Evolutionary conservation across 768 basidiomycete genomes (phyloP), one percentile per base, ranked within the genome.

Genomic region (Phaeolepiota aurea): DNA sequence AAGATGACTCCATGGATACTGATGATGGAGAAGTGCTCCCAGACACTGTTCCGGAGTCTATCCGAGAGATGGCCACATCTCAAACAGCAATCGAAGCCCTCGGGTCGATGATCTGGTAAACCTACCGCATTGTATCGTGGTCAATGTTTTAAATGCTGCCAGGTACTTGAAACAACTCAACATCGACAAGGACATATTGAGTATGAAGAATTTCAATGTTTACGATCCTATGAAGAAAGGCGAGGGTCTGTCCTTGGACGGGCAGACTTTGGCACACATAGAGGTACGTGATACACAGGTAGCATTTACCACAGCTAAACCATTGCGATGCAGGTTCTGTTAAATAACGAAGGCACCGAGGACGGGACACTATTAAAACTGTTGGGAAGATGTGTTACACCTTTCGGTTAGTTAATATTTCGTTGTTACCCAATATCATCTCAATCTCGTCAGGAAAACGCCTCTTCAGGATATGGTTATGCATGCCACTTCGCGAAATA

Each of bases 121-220:
- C 25, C 25, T 28, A 7, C 7, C 25, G 25, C 25, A 28, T 28
- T n/a, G 7, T 7, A 28, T 7, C 7, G 25, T 28, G n/a, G n/a
- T n/a, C n/a, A 7, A 7, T 28, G 25, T 54, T 61, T 23, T 43
- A 35, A 18, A 20, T 36, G 38, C 36, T 9, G 16, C 39, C 16
- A 82, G 83, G 78, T 91, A 91, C 56, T 75, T 98, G 11, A 80
- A 86, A 25, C 87, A 89, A 45, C 73, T 99, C 30, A 98, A 98
- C 54, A 90, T 98, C 47, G 94, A 93, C 64, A 87, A 89, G 55
- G 93, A 97, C 48, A 79, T 99, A 41, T 60, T 99, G 53, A 87
- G 82, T 41, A 92, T 96, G 84, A 86, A 80, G 64, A 98, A 98
- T 56, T 99, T 99, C 72, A 93, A 97, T 50, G 71, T 96, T 28